These are phyloP conservation scores for Hygrocybe punicea DNA, from an alignment of 768 basidiomycete species.

Conservation along the genomic window DNA sequence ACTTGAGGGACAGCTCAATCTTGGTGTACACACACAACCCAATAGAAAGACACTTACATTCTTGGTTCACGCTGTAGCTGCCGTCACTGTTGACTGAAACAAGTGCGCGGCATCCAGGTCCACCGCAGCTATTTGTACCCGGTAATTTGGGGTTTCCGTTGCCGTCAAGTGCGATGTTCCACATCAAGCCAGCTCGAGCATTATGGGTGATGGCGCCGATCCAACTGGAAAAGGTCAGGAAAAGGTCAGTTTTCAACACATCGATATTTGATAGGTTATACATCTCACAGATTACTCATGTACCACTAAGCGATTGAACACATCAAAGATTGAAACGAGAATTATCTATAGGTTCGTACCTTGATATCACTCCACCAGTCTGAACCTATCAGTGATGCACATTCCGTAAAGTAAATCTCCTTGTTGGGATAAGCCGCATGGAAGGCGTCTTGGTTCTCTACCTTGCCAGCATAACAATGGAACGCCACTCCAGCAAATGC, in stretches of 20 bases:
- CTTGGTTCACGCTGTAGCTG: slow-evolving; percentile 65
- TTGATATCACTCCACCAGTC: slow-evolving; percentile 84
- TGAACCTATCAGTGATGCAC: slow-evolving; percentile 58
- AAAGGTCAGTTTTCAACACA: too few relatives aligned
- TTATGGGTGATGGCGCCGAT: slow-evolving; percentile 40
- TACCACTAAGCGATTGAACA: too few relatives aligned
- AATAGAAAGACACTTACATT: slow-evolving; percentile 46
- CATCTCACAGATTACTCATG: too few relatives aligned
- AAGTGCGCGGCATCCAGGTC: slow-evolving; percentile 61
- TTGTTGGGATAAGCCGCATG: slow-evolving; percentile 54
- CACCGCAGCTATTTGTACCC: slow-evolving; percentile 59
- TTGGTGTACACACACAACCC: neutral
- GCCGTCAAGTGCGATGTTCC: slow-evolving; percentile 68
- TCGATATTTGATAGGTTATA: too few relatives aligned
- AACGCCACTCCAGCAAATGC: slow-evolving; percentile 66
- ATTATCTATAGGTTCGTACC: slow-evolving; percentile 32
- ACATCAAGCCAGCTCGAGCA: slow-evolving; percentile 51
- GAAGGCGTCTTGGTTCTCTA: slow-evolving; percentile 53
- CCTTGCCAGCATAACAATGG: slow-evolving; percentile 60
- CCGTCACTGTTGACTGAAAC: slow-evolving; percentile 65
- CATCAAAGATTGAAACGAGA: too few relatives aligned
- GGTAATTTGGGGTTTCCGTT: slow-evolving; percentile 64
- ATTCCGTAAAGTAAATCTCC: slow-evolving; percentile 59
- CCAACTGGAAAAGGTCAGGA: slow-evolving; percentile 26
- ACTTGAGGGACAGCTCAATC: slow-evolving; percentile 35